Base-by-base conservation (phyloP, 257 asterid species). In the Solanum tarijense region DNA sequence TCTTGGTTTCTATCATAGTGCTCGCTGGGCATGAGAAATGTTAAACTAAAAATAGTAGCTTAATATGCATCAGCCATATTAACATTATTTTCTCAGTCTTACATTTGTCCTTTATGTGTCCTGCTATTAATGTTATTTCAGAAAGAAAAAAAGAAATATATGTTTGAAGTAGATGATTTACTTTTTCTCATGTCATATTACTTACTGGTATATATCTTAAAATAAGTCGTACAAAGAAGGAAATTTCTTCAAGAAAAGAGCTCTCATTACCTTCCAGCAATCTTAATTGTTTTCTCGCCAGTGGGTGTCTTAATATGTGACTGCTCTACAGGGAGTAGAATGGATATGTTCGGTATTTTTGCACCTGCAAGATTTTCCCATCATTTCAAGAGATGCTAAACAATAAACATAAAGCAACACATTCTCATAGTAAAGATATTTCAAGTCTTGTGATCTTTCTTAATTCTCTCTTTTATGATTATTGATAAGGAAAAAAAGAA, bases 311-410 rank as follows among this genome's bases (percentile, higher is more conserved):
- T 96, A 87, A 94, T 89, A 88, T 90, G 95, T 52, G 93, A 86
- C 91, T 90, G 88, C 92, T 93, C 98, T 75, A 91, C 39, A 25
- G 98, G 98, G 86, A 97, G 91, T 88, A 95, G 83, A 90, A 97
- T 92, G 74, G 86, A 88, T 91, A 97, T 85, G 89, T 96, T 96
- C 16, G 99, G 99, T 92, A 94, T 82, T 94, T 88, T 96, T 79
- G 92, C 98, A 89, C 99, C 99, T 97, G 94, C 88, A 73, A 81
- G 87, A 78, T 84, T 82, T 90, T n/a, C 69, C 69, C 69, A 20
- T 66, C 87, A 85, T 43, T 62, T 38, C 35, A 88, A 66, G 71
- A 36, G 78, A 86, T 48, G 86, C 35, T 27, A 88, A 52, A 83
- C 18, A 78, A 34, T 27, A 88, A 35, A 83, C 18, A 78, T 79